A percentile compares a stretch with the other conserved stretches of the same genome.
Evolutionary conservation across 257 asterid genomes (phyloP).

Genomic region (Linderniella brevidens): DNA sequence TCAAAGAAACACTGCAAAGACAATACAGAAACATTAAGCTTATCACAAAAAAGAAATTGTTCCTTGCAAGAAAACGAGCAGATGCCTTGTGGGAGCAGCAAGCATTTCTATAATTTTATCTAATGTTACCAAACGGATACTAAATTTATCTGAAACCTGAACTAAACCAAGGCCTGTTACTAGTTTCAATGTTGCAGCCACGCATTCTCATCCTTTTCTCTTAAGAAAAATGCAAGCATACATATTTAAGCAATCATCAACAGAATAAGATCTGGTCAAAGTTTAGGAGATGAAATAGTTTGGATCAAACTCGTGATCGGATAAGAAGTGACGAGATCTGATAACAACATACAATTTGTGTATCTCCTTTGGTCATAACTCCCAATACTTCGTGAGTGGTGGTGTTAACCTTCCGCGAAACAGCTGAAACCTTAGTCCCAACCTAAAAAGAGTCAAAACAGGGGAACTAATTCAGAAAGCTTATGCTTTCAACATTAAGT

Average conservation of each 20-base stretch:
- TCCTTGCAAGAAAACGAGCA: neutral
- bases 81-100: neutral
- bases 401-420: slow-evolving; percentile 75
- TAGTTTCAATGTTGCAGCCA: too few species aligned
- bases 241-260: too few species aligned
- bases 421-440: slow-evolving; percentile 89
- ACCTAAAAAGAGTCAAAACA: slow-evolving; percentile 24
- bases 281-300: neutral
- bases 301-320: slow-evolving; percentile 8
- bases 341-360: slow-evolving; percentile 68
- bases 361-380: slow-evolving; percentile 55
- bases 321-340: slow-evolving; percentile 4
- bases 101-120: neutral
- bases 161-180: too few species aligned
- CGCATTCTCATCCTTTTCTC: too few species aligned
- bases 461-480: slow-evolving; percentile 6
- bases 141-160: neutral
- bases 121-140: neutral
- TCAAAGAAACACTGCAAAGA: slow-evolving; percentile 84
- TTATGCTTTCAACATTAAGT: neutral
- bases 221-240: too few species aligned
- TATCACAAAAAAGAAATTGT: neutral
- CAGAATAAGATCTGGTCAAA: neutral
- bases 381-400: slow-evolving; percentile 87
- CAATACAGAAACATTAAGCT: slow-evolving; percentile 17